These are phyloP conservation scores for Morella rubra DNA, from an alignment of 306 rosid genomes.

Conservation along the genomic window DNA sequence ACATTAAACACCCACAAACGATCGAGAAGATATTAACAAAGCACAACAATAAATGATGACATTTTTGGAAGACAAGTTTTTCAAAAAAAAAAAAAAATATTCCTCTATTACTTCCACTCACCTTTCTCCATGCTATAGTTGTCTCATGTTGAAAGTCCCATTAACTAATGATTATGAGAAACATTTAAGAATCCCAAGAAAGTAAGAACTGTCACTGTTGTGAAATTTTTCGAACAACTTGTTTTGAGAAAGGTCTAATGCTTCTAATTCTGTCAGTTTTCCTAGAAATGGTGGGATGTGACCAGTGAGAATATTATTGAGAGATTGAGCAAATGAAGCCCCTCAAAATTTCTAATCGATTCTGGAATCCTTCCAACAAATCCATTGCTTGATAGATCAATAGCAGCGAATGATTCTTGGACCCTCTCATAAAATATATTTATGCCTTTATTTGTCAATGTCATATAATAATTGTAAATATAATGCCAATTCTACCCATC, in stretches of 20 bases:
- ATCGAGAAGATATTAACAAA: too few relatives aligned
- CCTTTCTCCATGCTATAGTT: too few relatives aligned
- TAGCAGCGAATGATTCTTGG: neutral
- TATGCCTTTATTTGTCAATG: neutral
- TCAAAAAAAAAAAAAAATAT: too few relatives aligned
- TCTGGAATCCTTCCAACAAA: neutral
- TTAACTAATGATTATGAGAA: neutral
- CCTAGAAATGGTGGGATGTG: neutral
- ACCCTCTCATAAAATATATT: neutral
- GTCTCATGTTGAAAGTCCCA: neutral
- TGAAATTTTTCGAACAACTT: neutral
- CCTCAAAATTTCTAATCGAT: neutral
- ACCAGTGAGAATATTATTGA: neutral
- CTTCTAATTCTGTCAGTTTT: neutral
- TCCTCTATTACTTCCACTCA: too few relatives aligned
- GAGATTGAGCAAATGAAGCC: neutral
- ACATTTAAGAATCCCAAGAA: neutral
- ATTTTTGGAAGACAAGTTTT: too few relatives aligned
- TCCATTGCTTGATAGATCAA: too few relatives aligned
- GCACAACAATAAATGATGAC: too few relatives aligned
- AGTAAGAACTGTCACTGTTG: neutral
- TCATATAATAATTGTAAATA: neutral
- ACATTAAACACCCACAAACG: too few relatives aligned
- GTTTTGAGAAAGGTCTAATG: neutral
- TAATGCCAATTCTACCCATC: neutral